Conservation (phyloP, 306 rosid species). For the Inga leiocalycina region DNA sequence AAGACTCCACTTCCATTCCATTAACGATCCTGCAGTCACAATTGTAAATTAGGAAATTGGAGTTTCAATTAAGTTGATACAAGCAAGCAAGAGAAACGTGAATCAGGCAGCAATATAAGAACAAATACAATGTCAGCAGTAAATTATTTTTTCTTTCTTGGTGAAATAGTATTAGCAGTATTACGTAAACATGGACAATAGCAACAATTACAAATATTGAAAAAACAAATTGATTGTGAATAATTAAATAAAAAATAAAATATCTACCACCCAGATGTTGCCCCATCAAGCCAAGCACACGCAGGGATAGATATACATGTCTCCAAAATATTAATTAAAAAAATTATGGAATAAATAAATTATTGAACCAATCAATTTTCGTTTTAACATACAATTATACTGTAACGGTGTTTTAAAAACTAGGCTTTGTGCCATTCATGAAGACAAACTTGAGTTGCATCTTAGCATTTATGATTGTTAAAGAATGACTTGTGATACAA, state of each 20-base stretch:
- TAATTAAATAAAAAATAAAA: not conserved
- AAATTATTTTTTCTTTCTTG: not conserved
- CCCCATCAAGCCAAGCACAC: not conserved
- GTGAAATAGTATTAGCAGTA: not conserved
- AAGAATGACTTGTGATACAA: not conserved
- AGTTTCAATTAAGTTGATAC: not conserved
- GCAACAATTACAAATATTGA: not conserved
- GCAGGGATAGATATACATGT: not conserved
- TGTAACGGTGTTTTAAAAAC: not conserved
- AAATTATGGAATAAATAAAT: not conserved
- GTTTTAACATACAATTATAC: not conserved
- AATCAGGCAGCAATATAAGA: conserved; percentile 1
- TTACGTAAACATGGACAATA: not conserved
- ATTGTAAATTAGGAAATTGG: conserved; percentile 32
- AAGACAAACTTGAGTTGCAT: not conserved
- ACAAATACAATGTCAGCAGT: not conserved
- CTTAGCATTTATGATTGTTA: not conserved
- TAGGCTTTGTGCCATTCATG: not conserved
- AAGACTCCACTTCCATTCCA: conserved; percentile 90
- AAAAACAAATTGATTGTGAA: not conserved
- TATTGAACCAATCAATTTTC: not conserved
- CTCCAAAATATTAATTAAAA: not conserved
- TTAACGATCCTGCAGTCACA: conserved; percentile 73
- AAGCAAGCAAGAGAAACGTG: not conserved
- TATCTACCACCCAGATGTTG: not conserved